Evolutionary conservation across 305 asterid genomes (phyloP).

Genomic region (Vinca major): DNA sequence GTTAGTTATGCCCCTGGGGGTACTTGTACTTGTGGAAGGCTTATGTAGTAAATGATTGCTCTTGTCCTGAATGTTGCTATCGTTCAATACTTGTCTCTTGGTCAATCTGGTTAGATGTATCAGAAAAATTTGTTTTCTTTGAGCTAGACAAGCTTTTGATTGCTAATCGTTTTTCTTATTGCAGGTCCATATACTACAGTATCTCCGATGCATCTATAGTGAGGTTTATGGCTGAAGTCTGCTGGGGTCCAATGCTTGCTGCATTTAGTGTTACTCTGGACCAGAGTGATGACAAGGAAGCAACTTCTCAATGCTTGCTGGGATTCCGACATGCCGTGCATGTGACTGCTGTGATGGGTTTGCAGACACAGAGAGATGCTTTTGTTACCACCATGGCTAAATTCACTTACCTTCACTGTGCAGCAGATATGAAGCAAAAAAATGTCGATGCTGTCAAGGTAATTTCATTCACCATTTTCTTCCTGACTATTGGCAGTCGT

Average conservation of each 20-base stretch:
- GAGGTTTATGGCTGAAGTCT: constrained; percentile 96
- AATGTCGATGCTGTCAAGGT: constrained; percentile 97
- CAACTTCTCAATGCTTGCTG: constrained; percentile 84
- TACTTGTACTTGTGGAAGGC: not conserved
- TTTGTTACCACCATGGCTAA: constrained; percentile 98
- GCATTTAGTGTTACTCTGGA: constrained; percentile 95
- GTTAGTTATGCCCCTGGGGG: not conserved
- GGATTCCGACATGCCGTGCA: constrained; percentile 95
- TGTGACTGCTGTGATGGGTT: constrained; percentile 83
- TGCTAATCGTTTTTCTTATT: constrained; percentile 18
- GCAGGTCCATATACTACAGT: constrained; percentile 70
- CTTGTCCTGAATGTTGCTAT: constrained; percentile 1
- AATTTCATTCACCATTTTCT: constrained; percentile 16
- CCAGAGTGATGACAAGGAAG: constrained; percentile 93
- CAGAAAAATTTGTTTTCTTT: not conserved
- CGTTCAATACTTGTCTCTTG: not conserved
- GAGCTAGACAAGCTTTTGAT: not conserved
- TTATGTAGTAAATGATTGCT: not conserved
- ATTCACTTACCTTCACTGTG: constrained; percentile 94
- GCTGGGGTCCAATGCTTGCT: constrained; percentile 99
- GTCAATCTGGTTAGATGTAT: constrained; percentile 5
- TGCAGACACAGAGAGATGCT: constrained; percentile 99
- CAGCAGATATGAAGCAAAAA: constrained; percentile 98
- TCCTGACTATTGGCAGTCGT: constrained; percentile 2
- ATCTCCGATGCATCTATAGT: constrained; percentile 82